Conservation (phyloP, 1,139 yeast genomes). For the Tardiomyces blankii region DNA sequence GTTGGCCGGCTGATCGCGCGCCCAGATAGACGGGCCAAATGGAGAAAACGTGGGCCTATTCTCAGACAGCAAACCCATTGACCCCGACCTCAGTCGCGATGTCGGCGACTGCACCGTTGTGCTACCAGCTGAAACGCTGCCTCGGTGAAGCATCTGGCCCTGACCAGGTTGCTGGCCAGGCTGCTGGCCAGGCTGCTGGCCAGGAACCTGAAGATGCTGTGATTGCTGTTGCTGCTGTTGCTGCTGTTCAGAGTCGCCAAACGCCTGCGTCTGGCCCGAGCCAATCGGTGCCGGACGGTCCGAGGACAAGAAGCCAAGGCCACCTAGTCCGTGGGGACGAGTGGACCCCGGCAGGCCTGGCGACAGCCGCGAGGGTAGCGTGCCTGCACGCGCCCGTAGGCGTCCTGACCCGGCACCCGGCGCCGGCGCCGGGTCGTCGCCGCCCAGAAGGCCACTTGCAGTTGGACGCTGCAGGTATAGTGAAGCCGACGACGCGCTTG, state of each 20-base stretch:
- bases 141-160: not conserved
- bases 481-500: not conserved
- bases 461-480: not conserved
- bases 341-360: slow-evolving; percentile 15
- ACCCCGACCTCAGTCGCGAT: slow-evolving; percentile 1
- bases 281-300: slow-evolving; percentile 13
- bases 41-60: slow-evolving; percentile 1
- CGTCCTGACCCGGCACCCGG: slow-evolving; percentile 6
- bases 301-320: slow-evolving; percentile 23
- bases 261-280: slow-evolving; percentile 5
- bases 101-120: not conserved
- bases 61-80: slow-evolving; percentile 1
- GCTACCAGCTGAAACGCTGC: not conserved
- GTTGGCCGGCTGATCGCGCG: not conserved
- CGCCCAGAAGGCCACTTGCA: not conserved
- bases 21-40: not conserved
- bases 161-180: not conserved
- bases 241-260: not conserved
- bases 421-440: slow-evolving; percentile 1
- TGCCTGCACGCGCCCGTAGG: slow-evolving; percentile 33
- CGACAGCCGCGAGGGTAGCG: slow-evolving; percentile 32
- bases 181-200: slow-evolving; percentile 5
- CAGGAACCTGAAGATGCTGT: not conserved
- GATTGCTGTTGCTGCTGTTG: slow-evolving; percentile 5
- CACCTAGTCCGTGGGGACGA: slow-evolving; percentile 15